phyloP scores from a whole-genome alignment of 2,329 filamentous ascomycete genomes.

The Botryotinia convoluta region DNA sequence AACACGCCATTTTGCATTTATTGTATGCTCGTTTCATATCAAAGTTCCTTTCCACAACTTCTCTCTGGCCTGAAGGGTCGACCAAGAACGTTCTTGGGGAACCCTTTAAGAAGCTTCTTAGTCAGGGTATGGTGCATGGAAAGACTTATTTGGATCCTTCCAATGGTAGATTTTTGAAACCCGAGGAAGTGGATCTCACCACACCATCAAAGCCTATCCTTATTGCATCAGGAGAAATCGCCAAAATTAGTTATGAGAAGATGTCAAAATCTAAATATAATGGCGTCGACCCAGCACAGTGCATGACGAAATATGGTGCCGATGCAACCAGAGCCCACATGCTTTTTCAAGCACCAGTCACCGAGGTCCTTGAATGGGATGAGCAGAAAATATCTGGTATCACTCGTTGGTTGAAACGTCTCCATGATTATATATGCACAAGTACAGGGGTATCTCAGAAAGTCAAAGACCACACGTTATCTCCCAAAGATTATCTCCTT shows the following conservation, averaged over 20 bases:
- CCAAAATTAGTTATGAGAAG: slow-evolving; percentile 74
- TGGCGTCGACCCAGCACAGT: slow-evolving; percentile 75
- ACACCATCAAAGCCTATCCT: slow-evolving; percentile 58
- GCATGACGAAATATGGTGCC: slow-evolving; percentile 73
- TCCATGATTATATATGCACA: slow-evolving; percentile 42
- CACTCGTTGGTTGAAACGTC: slow-evolving; percentile 72
- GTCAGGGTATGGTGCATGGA: slow-evolving; percentile 92
- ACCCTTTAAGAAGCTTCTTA: slow-evolving; percentile 78
- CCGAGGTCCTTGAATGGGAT: slow-evolving; percentile 84
- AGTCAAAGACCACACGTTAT: background rate
- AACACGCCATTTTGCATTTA: slow-evolving; percentile 87
- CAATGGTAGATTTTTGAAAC: slow-evolving; percentile 73
- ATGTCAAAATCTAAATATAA: slow-evolving; percentile 97
- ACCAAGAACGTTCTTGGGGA: slow-evolving; percentile 52
- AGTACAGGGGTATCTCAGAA: background rate
- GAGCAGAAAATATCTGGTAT: slow-evolving; percentile 78
- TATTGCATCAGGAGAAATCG: slow-evolving; percentile 55
- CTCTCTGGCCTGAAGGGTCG: slow-evolving; percentile 46
- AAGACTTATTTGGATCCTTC: slow-evolving; percentile 74
- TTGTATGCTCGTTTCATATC: slow-evolving; percentile 88
- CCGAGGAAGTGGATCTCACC: slow-evolving; percentile 67
- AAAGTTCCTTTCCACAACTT: slow-evolving; percentile 69
- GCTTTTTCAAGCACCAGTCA: slow-evolving; percentile 82
- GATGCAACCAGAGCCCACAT: slow-evolving; percentile 85
- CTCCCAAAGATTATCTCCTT: background rate